Evolutionary conservation across 495 filamentous ascomycete genomes (phyloP), one percentile per base, ranked within the genome.

Genomic region (Aspergillus heteromorphus): DNA sequence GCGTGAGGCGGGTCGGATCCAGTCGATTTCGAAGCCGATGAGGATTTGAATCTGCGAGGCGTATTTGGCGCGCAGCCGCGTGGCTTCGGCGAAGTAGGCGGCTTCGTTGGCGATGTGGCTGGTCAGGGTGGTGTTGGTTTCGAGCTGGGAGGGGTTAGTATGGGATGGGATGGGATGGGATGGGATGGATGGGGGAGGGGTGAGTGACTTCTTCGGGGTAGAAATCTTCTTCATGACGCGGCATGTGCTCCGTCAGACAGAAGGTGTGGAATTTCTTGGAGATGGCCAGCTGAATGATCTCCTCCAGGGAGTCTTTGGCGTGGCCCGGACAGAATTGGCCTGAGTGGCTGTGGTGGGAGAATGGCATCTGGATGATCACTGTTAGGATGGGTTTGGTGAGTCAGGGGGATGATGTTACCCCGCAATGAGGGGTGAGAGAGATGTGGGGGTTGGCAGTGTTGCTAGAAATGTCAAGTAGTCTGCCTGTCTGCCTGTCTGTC

Each of bases 341-440:
- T 45, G 92, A 97, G 76, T 98, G 93, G 67, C 89, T 93, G 73
- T 98, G 95, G 73, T 97, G 93, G n/a, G 93, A 91, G 76, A 93
- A 95, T 9, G 93, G 91, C 93, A 98, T 98, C 42, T 45, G n/a
- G 20, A 21, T 41, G 10, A 4, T 45, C n/a, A 27, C 19, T 45
- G 18, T n/a, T n/a, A 19, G 14, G 40, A 19, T 41, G 14, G 19
- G 41, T 11, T 18, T 11, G 41, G 14, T 6, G 20, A 6, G 20
- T 21, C 14, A 21, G 8, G 5, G 14, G 41, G 20, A 16, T 25
- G 42, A 16, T 45, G 42, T 45, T 45, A 45, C 42, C 42, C 42
- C 42, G 42, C 42, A 20, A 25, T 27, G 42, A 20, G 25, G 42
- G 42, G 42, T n/a, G n/a, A n/a, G n/a, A n/a, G n/a, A n/a, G n/a